Conservation (phyloP, 495 filamentous ascomycete species). For the Aspergillus steynii region DNA sequence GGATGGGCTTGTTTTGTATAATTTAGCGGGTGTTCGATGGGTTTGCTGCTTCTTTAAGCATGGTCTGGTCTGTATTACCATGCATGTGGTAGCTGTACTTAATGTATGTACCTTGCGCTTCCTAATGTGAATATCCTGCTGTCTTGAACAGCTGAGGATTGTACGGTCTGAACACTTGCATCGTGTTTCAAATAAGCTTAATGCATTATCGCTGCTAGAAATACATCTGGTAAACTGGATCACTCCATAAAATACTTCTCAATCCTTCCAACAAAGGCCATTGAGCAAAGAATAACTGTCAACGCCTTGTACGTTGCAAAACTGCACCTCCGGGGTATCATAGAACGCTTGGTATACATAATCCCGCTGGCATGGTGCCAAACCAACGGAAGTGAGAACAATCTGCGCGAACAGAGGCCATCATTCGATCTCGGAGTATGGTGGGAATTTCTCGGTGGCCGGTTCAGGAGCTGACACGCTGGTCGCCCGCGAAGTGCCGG, state of each 20-base stretch:
- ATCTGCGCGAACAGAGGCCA: not conserved
- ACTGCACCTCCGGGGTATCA: conserved; percentile 25
- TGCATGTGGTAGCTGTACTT: not conserved
- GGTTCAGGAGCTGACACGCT: conserved; percentile 33
- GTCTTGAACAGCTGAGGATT: too few species aligned
- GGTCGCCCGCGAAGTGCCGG: conserved; percentile 34
- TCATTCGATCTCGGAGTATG: conserved; percentile 20
- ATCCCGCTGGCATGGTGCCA: not conserved
- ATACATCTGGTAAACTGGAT: not conserved
- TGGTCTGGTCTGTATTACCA: not conserved
- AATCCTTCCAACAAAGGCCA: not conserved
- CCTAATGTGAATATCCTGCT: not conserved
- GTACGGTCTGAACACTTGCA: too few species aligned
- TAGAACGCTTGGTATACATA: conserved; percentile 10
- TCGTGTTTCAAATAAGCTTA: not conserved
- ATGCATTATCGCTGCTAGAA: not conserved
- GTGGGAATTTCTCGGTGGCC: conserved; percentile 6
- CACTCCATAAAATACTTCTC: not conserved
- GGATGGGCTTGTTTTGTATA: not conserved
- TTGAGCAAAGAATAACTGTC: conserved; percentile 8
- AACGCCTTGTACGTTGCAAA: conserved; percentile 1
- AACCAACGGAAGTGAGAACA: conserved; percentile 8
- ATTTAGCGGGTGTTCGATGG: not conserved
- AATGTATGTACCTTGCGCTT: not conserved
- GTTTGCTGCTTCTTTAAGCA: not conserved